Base-by-base conservation (phyloP, 2,329 filamentous ascomycete genomes). In the Teratosphaeria viscida region DNA sequence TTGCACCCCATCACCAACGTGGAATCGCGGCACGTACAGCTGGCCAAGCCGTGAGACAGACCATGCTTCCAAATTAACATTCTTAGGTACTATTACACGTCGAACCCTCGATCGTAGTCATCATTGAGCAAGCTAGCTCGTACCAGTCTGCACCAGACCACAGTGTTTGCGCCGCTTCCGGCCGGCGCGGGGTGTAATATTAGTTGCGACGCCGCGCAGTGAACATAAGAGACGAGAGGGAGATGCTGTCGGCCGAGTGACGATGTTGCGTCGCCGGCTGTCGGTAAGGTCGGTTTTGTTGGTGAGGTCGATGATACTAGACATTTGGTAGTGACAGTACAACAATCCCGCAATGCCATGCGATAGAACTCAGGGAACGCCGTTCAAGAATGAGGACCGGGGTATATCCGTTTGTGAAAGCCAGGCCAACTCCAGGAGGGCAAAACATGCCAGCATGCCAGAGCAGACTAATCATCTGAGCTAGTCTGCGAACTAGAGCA, bases 341-440 rank as follows among this genome's bases (percentile, higher is more conserved):
- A 49, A 23, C 16, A 49, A 10, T 49, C 43, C 43, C 43, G 43
- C 43, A 49, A 49, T 49, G 43, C 16, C 43, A 49, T 49, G 43
- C 43, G 19, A 49, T 19, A 23, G 43, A 49, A 49, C 43, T 49
- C 43, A 49, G 54, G 27, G 57, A 60, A 59, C 60, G 60, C 55
- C 62, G 37, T 58, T 61, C 55, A 66, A 62, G 59, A 61, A 65
- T 63, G 57, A 59, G 62, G 65, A 61, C 49, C 63, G 62, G 62
- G 57, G 57, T 59, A 61, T 61, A 59, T 61, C 59, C 64, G 65
- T 60, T 32, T 66, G 64, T 67, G 43, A 54, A 62, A 63, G 64
- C 61, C 65, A 64, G 65, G 63, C 62, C 63, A 62, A 59, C 54
- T 57, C 58, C 58, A 49, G 43, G 19, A 49, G n/a, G 23, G 43